Evolutionary conservation across 78 protist species (phyloP).

Genomic region (Guillardia theta): DNA sequence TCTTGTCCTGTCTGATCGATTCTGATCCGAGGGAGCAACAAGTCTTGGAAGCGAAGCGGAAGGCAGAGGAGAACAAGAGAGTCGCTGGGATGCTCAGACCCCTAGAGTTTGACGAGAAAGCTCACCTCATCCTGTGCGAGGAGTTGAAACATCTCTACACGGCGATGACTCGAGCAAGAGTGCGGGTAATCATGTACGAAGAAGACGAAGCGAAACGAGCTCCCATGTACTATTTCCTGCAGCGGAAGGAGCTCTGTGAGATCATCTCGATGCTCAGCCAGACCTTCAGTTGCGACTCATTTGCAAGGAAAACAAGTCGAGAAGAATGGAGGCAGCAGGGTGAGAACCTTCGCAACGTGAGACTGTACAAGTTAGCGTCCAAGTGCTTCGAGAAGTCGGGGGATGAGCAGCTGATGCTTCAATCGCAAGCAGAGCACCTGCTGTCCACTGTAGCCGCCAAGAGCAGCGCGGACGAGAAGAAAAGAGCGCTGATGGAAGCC

Average conservation of each 20-base stretch:
- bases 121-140: neutral
- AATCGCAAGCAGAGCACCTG: neutral
- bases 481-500: neutral
- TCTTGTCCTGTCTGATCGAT: neutral
- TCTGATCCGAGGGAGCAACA: neutral
- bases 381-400: neutral
- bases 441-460: neutral
- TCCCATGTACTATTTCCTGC: conserved; percentile 35
- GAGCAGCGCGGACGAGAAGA: neutral
- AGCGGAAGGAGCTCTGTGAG: neutral
- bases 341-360: neutral
- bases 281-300: no score
- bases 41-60: neutral
- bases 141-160: conserved; percentile 53
- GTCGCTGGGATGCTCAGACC: conserved; percentile 21
- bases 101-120: neutral
- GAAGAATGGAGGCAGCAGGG: conserved; percentile 17
- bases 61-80: neutral
- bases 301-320: neutral
- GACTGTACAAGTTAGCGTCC: neutral
- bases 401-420: neutral
- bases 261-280: neutral
- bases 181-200: conserved; percentile 30
- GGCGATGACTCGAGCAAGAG: conserved; percentile 46
- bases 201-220: neutral